Evolutionary conservation across 2,329 filamentous ascomycete species (phyloP), one percentile per base, ranked within the genome.

Genomic region (Colletotrichum sp.): DNA sequence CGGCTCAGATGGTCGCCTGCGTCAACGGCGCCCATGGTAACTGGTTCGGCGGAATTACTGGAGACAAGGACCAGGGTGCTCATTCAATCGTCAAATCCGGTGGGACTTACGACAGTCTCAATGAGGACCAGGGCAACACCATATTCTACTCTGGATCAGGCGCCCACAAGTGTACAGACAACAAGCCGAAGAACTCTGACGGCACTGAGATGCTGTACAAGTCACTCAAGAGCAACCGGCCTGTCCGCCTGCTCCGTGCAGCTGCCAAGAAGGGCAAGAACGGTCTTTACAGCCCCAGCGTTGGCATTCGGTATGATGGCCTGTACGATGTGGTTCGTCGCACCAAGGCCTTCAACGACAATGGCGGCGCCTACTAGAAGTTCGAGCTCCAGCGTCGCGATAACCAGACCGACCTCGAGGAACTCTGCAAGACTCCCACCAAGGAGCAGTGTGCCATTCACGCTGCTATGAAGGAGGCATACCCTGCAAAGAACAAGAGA

Each of bases 1-100:
- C 52, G 0, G 2, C 52, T 6, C 52, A 57, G 52, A 3, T 2
- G 15, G 24, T 28, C 0, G 52, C 52, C 2, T 24, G 21, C 3
- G 0, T 57, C 52, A 59, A 59, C 2, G 55, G 55, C 1, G 55
- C 12, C 2, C 55, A 59, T 1, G 24, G 21, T 2, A 2, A 1
- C 6, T 59, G 55, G 55, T 59, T 0, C 8, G 13, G 21, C 0
- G 55, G 55, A 0, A 59, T 59, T 0, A 0, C 0, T 0, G 55
- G 55, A 5, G 15, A 24, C 8, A 26, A 24, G 13, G 0, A 28
- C 9, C 0, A 28, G 8, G 55, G 55, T 1, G 55, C 21, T 0
- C 0, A 26, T 0, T 59, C 55, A 0, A 21, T 59, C 0, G 0
- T 59, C 0, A 59, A 28, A 0, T 59, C 55, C 0, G 55, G 21